Conservation (phyloP, 2,329 filamentous ascomycete species). For the Cladobotryum protrusum region DNA sequence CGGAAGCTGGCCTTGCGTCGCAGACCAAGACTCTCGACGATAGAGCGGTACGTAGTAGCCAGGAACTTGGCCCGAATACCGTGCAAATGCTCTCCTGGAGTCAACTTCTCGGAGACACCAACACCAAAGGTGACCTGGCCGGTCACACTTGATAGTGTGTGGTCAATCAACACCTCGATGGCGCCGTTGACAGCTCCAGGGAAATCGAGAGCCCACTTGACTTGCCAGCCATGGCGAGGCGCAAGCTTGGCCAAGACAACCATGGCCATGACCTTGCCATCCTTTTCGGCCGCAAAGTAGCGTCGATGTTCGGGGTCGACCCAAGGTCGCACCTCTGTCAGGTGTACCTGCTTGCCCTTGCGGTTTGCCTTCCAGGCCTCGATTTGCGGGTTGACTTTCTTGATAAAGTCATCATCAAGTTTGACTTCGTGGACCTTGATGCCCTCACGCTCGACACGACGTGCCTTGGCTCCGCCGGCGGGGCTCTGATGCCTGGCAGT, state of each 20-base stretch:
- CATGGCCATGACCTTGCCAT: slow-evolving; percentile 67
- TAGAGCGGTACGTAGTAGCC: slow-evolving; percentile 72
- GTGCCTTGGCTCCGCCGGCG: slow-evolving; percentile 63
- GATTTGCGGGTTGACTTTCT: slow-evolving; percentile 66
- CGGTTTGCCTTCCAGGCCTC: slow-evolving; percentile 73
- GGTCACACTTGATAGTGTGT: slow-evolving; percentile 51
- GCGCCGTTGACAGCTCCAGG: slow-evolving; percentile 77
- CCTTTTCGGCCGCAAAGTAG: slow-evolving; percentile 75
- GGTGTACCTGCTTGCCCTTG: slow-evolving; percentile 78
- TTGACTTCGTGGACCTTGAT: slow-evolving; percentile 71
- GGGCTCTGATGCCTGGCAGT: slow-evolving; percentile 61
- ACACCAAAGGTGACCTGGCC: slow-evolving; percentile 76
- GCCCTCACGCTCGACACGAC: slow-evolving; percentile 75
- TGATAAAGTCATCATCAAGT: slow-evolving; percentile 62
- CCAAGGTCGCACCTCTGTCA: slow-evolving; percentile 88
- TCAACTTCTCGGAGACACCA: slow-evolving; percentile 68
- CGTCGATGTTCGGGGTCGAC: slow-evolving; percentile 74
- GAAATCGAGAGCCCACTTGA: slow-evolving; percentile 96
- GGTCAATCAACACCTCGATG: slow-evolving; percentile 76
- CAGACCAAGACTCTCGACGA: slow-evolving; percentile 76
- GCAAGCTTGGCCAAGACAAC: slow-evolving; percentile 79
- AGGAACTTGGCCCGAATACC: slow-evolving; percentile 76
- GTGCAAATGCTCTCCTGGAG: slow-evolving; percentile 73
- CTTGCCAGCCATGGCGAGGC: slow-evolving; percentile 79
- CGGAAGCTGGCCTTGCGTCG: slow-evolving; percentile 84